Percentiles rank a stretch among this genome's conserved stretches.
Evolutionary conservation across 768 basidiomycete species (phyloP).

Genomic region (Coprinellus micaceus): DNA sequence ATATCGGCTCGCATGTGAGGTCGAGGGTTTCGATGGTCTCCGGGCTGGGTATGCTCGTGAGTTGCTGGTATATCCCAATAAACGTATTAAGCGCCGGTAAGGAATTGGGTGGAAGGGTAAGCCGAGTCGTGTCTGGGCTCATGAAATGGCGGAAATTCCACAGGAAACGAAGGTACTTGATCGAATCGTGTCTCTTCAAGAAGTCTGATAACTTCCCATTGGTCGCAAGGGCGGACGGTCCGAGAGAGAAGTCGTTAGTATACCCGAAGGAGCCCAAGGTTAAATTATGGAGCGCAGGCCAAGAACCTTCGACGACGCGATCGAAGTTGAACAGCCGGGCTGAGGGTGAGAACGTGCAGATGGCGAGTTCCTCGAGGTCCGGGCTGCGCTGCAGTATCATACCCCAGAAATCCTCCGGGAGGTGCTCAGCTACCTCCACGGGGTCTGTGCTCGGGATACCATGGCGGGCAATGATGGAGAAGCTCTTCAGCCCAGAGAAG

Average conservation of each 20-base stretch:
- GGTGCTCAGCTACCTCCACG: slow-evolving; percentile 35
- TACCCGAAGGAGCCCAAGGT: slow-evolving; percentile 52
- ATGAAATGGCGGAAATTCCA: slow-evolving; percentile 53
- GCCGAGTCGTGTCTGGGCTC: slow-evolving; percentile 37
- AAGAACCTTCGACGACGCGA: slow-evolving; percentile 35
- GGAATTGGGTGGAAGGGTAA: slow-evolving; percentile 26
- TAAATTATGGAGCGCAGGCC: slow-evolving; percentile 39
- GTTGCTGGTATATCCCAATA: slow-evolving; percentile 46
- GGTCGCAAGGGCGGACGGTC: slow-evolving; percentile 19
- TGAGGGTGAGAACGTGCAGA: slow-evolving; percentile 48
- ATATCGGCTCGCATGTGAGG: slow-evolving; percentile 48
- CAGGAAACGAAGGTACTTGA: slow-evolving; percentile 42
- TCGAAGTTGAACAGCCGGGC: slow-evolving; percentile 43
- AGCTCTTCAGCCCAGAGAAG: slow-evolving; percentile 40
- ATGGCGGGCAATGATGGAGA: slow-evolving; percentile 46
- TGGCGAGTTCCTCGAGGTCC: slow-evolving; percentile 44
- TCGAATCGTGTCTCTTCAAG: slow-evolving; percentile 32
- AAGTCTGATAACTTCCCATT: slow-evolving; percentile 33
- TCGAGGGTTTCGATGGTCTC: slow-evolving; percentile 38
- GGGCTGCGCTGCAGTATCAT: slow-evolving; percentile 47
- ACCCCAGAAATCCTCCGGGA: slow-evolving; percentile 42
- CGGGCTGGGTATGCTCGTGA: slow-evolving; percentile 35
- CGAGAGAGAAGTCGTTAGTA: slow-evolving; percentile 40
- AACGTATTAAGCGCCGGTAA: slow-evolving; percentile 39
- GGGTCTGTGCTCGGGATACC: slow-evolving; percentile 37